Conservation (phyloP, 2,329 filamentous ascomycete genomes). For the Phyllosticta citribraziliensis region DNA sequence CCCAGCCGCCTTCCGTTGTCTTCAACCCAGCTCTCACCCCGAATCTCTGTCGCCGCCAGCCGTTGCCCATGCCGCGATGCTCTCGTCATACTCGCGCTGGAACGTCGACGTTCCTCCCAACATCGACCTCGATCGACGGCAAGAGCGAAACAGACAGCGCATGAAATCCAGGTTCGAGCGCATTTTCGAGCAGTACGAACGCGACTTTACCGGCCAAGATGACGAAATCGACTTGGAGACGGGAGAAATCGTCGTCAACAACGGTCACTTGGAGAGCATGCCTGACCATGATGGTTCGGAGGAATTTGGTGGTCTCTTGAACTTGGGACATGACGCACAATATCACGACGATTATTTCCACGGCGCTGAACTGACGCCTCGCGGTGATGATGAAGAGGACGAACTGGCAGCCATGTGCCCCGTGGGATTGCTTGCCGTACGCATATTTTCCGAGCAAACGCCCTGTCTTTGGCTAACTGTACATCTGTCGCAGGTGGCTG, state of each 20-base stretch:
- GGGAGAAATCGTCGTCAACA: constrained; percentile 76
- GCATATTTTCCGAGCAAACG: background rate
- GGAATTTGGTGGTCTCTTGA: background rate
- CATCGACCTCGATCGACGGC: background rate
- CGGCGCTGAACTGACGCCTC: background rate
- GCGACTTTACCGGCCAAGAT: constrained; percentile 70
- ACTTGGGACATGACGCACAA: background rate
- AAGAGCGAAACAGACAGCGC: constrained; percentile 26
- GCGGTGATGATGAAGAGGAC: background rate
- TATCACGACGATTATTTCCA: background rate
- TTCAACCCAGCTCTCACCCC: background rate
- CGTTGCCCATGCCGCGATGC: background rate
- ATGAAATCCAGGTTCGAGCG: constrained; percentile 77
- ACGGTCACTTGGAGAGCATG: constrained; percentile 70
- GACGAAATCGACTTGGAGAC: constrained; percentile 84
- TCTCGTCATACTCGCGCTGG: background rate
- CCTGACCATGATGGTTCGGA: constrained; percentile 33
- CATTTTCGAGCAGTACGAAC: constrained; percentile 82
- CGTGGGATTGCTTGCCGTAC: background rate
- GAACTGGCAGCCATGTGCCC: background rate
- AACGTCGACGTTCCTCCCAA: background rate
- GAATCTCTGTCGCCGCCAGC: background rate
- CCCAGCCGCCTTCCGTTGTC: background rate
- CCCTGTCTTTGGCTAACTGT: background rate
- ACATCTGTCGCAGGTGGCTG: background rate